phyloP scores from a whole-genome alignment of 129 eudicot genomes.

The Lactuca sativa region DNA sequence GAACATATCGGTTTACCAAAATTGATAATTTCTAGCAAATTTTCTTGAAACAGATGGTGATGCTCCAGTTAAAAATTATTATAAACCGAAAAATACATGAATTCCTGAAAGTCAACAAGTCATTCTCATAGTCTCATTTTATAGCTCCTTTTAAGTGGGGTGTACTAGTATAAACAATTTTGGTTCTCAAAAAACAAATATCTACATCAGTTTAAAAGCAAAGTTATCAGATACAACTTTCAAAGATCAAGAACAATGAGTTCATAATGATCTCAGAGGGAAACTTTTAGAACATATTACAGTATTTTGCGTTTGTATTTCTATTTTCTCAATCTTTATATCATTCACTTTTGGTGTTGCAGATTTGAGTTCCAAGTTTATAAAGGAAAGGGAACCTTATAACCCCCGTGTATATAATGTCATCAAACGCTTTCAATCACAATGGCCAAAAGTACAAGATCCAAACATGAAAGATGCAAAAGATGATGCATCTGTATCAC shows the following conservation, averaged over 20 bases:
- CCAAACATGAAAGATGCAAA: constrained; percentile 37
- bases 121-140: background rate
- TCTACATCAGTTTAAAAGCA: background rate
- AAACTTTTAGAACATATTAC: background rate
- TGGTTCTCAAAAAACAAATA: background rate
- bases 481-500: constrained; percentile 37
- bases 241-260: constrained; percentile 3
- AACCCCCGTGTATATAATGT: constrained; percentile 32
- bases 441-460: constrained; percentile 44
- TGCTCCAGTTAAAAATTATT: background rate
- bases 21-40: background rate
- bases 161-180: background rate
- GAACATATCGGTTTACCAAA: background rate
- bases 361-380: constrained; percentile 51
- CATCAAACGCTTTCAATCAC: constrained; percentile 54
- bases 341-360: constrained; percentile 24
- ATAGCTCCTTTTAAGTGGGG: background rate
- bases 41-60: constrained; percentile 2
- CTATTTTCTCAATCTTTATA: background rate
- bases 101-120: background rate
- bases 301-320: background rate
- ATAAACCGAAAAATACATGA: background rate
- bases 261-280: background rate
- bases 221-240: background rate
- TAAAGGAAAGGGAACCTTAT: constrained; percentile 45